Conservation (phyloP, 1,284 basidiomycete genomes). For the Meripilus lineatus region DNA sequence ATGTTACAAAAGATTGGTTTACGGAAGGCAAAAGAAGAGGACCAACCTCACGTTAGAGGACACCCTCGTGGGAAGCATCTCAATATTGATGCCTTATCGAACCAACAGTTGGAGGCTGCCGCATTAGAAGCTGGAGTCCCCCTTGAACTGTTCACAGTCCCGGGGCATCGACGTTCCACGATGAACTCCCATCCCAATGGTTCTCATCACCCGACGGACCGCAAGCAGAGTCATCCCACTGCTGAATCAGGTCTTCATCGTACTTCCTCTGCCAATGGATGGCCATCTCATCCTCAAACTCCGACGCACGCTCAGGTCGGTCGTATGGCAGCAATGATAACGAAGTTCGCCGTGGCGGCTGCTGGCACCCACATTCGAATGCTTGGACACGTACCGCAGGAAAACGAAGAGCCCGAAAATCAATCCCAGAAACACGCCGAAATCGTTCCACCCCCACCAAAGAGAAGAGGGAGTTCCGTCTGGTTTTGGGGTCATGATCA, state of each 20-base stretch:
- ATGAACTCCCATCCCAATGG: slow-evolving; percentile 3
- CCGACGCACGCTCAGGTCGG: slow-evolving; percentile 34
- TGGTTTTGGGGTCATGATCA: not conserved
- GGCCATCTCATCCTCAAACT: slow-evolving; percentile 23
- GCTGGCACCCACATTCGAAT: slow-evolving; percentile 21
- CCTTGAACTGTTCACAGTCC: slow-evolving; percentile 37
- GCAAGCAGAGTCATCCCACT: not conserved
- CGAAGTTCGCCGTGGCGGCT: slow-evolving; percentile 39
- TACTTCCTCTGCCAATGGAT: slow-evolving; percentile 20
- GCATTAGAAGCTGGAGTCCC: slow-evolving; percentile 62
- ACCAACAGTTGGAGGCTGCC: slow-evolving; percentile 48
- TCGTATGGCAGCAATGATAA: slow-evolving; percentile 48
- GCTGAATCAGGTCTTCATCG: slow-evolving; percentile 16
- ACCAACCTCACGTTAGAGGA: slow-evolving; percentile 13
- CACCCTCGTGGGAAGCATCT: slow-evolving; percentile 44
- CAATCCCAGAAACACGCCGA: not conserved
- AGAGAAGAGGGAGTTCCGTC: not conserved
- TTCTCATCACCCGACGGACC: slow-evolving; percentile 5
- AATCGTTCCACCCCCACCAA: not conserved
- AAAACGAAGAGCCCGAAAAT: not conserved
- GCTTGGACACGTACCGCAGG: slow-evolving; percentile 7
- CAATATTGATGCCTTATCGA: slow-evolving; percentile 53
- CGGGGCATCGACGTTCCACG: not conserved
- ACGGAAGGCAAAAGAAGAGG: not conserved
- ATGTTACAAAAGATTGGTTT: slow-evolving; percentile 9